Base-by-base conservation (phyloP, 202 grass and related monocot species). In the Schoenoplectus triqueter region DNA sequence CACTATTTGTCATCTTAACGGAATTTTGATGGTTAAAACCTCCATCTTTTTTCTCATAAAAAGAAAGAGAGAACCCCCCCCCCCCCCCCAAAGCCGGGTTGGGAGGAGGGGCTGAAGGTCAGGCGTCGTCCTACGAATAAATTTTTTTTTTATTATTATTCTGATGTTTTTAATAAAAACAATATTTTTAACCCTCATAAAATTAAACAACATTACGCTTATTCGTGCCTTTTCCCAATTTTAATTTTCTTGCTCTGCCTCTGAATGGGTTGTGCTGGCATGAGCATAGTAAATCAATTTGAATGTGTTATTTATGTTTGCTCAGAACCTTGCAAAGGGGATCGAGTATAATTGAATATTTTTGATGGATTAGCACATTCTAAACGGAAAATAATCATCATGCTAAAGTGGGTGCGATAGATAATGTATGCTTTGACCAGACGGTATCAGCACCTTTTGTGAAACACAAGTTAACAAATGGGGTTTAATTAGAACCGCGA, bases 301-400 rank as follows among this genome's bases (percentile, higher is more conserved):
- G 21, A 56, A 56, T 39, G 9, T 76, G 21, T 39, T 76, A 41
- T 41, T 41, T 41, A 56, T 56, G 50, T 40, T 76, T 56, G 20
- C 49, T 39, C 31, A 39, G 5, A 76, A 56, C 73, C 39, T 76
- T 56, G 8, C 4, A 54, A 54, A 7, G 48, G 9, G 6, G 19
- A 76, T 55, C 39, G 7, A 17, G n/a, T 48, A 3, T 75, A 75
- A 75, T 42, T n/a, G 22, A 78, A 31, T 31, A 31, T 31, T 31
- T 57, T 17, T 41, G 42, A 31, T 44, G 14, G 52, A 78, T 60
- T 78, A 78, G 74, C 74, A 78, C 74, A 13, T 60, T 60, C 22
- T 41, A 42, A 78, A 78, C 6, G 74, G 52, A 78, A 78, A 59
- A 59, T 42, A 78, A 60, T 41, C 0, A 41, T 59, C 15, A 57